Evolutionary conservation across 768 basidiomycete species (phyloP).

Genomic region (Tulasnella sp.): DNA sequence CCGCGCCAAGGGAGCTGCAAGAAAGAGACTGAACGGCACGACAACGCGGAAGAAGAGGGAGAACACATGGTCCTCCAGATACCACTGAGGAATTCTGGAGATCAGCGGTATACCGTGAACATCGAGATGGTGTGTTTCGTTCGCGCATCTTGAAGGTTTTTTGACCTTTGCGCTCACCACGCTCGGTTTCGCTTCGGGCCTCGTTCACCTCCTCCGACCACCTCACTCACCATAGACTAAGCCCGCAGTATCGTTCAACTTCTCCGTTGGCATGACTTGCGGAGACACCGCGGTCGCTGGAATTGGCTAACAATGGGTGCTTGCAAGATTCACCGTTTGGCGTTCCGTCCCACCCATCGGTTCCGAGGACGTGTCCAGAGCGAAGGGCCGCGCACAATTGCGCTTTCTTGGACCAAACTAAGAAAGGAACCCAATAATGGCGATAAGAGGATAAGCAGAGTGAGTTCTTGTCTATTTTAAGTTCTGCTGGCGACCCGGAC

Average conservation of each 20-base stretch:
- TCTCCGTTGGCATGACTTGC: not conserved
- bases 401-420: too few species aligned
- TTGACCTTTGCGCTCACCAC: not conserved
- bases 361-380: too few species aligned
- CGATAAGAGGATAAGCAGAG: too few species aligned
- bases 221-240: not conserved
- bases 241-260: not conserved
- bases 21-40: not conserved
- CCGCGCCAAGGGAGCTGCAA: not conserved
- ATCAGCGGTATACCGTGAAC: constrained; percentile 9
- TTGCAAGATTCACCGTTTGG: too few species aligned
- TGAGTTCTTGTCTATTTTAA: too few species aligned
- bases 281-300: too few species aligned
- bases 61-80: not conserved
- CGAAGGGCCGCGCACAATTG: too few species aligned
- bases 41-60: not conserved
- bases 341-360: too few species aligned
- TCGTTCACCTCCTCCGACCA: not conserved
- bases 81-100: not conserved
- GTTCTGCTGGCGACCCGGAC: too few species aligned
- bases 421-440: too few species aligned
- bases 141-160: not conserved
- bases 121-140: not conserved
- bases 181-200: not conserved
- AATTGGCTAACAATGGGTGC: too few species aligned